phyloP scores from a whole-genome alignment of 768 basidiomycete species.

The Boletus huronensis region DNA sequence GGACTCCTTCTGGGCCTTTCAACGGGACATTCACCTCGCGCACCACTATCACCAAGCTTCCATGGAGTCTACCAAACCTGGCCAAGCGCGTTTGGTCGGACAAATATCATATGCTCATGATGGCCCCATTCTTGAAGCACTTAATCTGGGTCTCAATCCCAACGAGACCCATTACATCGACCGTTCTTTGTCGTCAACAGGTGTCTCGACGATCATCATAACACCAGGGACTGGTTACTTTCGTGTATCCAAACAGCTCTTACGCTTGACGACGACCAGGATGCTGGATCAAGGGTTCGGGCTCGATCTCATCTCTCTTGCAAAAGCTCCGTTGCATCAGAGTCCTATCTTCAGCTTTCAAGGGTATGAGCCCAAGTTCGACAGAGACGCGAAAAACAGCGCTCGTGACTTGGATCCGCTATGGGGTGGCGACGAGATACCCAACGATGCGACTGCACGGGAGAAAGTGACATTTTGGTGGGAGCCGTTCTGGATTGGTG shows the following conservation, averaged over 20 bases:
- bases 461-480: constrained; percentile 73
- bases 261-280: constrained; percentile 88
- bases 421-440: constrained; percentile 66
- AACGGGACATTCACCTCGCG: constrained; percentile 84
- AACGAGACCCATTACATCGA: constrained; percentile 95
- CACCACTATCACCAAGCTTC: constrained; percentile 82
- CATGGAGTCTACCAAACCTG: constrained; percentile 41
- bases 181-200: constrained; percentile 87
- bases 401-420: constrained; percentile 60
- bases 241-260: constrained; percentile 83
- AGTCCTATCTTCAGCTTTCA: constrained; percentile 91
- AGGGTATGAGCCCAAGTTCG: constrained; percentile 57
- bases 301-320: constrained; percentile 81
- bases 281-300: constrained; percentile 93
- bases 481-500: constrained; percentile 85
- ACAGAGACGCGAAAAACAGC: constrained; percentile 45
- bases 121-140: constrained; percentile 90
- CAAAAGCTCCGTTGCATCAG: constrained; percentile 89
- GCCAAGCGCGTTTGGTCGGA: constrained; percentile 69
- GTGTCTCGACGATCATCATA: constrained; percentile 76
- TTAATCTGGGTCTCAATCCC: constrained; percentile 90
- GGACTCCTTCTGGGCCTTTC: constrained; percentile 86
- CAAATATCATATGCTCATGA: constrained; percentile 85
- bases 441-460: constrained; percentile 29
- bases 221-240: constrained; percentile 95